Conservation (phyloP, 139 green algal species). For the Spirogloea muscicola region DNA sequence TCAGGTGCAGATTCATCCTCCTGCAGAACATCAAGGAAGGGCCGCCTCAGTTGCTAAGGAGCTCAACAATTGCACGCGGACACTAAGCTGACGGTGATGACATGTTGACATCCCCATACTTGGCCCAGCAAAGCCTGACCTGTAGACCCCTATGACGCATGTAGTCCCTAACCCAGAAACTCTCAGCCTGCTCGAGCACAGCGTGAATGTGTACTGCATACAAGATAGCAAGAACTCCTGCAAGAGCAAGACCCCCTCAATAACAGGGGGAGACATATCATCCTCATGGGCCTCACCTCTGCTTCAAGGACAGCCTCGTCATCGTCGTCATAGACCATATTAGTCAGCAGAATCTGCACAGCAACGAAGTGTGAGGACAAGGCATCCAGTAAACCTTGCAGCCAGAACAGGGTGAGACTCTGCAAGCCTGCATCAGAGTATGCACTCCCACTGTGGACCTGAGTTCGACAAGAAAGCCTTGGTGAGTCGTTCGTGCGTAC, state of each 20-base stretch:
- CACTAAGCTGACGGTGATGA: no score
- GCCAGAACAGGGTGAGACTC: background rate
- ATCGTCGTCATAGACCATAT: conserved; percentile 80
- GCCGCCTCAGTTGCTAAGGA: no score
- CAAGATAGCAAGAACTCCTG: background rate
- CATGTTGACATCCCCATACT: background rate
- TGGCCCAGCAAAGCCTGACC: background rate
- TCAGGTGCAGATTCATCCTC: background rate
- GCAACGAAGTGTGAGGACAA: no score
- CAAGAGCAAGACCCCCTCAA: background rate
- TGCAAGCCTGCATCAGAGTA: background rate
- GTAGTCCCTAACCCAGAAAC: background rate
- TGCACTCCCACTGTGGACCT: background rate
- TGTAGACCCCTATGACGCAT: background rate
- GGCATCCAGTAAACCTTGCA: background rate
- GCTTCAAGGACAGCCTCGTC: conserved; percentile 75
- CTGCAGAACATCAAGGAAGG: no score
- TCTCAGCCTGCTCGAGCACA: background rate
- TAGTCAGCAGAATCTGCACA: conserved; percentile 78
- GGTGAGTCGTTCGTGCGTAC: background rate
- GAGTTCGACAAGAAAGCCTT: background rate
- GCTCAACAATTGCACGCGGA: no score
- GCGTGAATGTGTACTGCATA: background rate
- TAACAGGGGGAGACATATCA: no score
- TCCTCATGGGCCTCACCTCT: conserved; percentile 49